A percentile compares a stretch with the other conserved stretches of the same genome.
Evolutionary conservation across 345 rosid species (phyloP).

Genomic region (Melaleuca alternifolia): DNA sequence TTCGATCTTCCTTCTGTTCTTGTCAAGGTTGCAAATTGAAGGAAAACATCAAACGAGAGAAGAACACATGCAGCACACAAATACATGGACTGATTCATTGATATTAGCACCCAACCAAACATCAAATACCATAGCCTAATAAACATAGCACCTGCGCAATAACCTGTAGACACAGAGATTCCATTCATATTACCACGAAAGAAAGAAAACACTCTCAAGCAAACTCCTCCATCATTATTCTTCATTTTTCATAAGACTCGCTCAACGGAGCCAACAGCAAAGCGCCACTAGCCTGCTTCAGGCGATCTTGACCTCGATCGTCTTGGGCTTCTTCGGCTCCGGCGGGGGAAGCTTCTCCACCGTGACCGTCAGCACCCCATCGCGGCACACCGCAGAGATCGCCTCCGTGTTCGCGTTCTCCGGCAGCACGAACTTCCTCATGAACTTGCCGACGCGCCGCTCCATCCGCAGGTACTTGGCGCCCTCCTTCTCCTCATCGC

Average conservation of each 20-base stretch:
- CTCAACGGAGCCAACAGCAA: fast-evolving
- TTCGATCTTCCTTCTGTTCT: fast-evolving
- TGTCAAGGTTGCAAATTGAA: fast-evolving
- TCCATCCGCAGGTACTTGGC: conserved; percentile 73
- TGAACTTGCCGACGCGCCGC: conserved; percentile 62
- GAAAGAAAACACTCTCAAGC: background rate
- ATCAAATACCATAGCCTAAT: background rate
- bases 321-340: conserved; percentile 66
- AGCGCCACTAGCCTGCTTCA: background rate
- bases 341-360: conserved; percentile 78
- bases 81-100: background rate
- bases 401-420: conserved; percentile 59
- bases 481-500: conserved; percentile 41
- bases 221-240: background rate
- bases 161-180: background rate
- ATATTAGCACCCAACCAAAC: background rate
- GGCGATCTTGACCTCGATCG: conserved; percentile 63
- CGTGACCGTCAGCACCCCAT: conserved; percentile 67
- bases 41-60: background rate
- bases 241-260: background rate
- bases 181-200: too few species aligned
- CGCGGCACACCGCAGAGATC: conserved; percentile 54
- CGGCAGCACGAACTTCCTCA: conserved; percentile 66
- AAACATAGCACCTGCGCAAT: background rate
- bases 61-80: fast-evolving